A percentile compares a stretch with the other conserved stretches of the same genome.
phyloP scores from a whole-genome alignment of 352 stramenopile genomes.

The Globisporangium spiculum region DNA sequence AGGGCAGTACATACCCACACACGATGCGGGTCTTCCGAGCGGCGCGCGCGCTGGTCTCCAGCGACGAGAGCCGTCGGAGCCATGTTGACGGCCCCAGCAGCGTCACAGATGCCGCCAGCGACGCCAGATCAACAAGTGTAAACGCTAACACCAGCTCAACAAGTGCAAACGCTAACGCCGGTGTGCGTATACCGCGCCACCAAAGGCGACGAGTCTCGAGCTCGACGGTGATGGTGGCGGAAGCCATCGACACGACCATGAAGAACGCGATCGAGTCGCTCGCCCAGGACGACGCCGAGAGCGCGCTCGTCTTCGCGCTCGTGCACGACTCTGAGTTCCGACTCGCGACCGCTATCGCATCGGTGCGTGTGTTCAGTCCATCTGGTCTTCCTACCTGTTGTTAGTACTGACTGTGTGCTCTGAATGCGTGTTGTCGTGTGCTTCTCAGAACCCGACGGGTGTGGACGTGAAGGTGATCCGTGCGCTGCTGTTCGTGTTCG shows the following conservation, averaged over 20 bases:
- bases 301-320: constrained; percentile 68
- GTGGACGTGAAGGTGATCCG: constrained; percentile 58
- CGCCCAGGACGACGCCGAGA: constrained; percentile 58
- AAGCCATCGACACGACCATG: constrained; percentile 47
- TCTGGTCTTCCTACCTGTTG: neutral
- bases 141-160: too few relatives aligned
- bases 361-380: constrained; percentile 23
- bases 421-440: neutral
- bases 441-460: constrained; percentile 23
- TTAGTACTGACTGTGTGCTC: neutral
- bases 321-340: constrained; percentile 79
- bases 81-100: neutral
- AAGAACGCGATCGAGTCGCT: constrained; percentile 65
- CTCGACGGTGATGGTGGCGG: neutral
- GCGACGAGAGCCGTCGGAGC: neutral
- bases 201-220: neutral
- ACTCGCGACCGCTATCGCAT: constrained; percentile 53
- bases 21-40: constrained; percentile 6
- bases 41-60: neutral
- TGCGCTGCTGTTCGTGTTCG: constrained; percentile 72
- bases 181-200: constrained; percentile 1
- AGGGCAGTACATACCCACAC: neutral
- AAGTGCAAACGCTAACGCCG: neutral
- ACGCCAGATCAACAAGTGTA: too few relatives aligned
- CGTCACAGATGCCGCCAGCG: neutral